Evolutionary conservation across 1,284 basidiomycete genomes (phyloP), one percentile per base, ranked within the genome.

Genomic region (Irpex lacteus): DNA sequence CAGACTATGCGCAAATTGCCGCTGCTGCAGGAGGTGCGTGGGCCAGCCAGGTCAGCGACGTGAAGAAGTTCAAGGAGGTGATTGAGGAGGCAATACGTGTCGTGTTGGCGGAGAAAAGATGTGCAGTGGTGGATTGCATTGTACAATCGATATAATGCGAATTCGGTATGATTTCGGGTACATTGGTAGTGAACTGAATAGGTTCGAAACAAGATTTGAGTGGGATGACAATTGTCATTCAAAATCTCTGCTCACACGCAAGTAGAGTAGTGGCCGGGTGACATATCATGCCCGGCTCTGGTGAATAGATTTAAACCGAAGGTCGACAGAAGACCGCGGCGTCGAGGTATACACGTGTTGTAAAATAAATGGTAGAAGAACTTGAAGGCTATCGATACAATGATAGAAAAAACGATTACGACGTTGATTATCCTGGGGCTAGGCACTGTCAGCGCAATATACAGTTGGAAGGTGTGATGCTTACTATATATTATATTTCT

Each of bases 11-110:
- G 0, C 79, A 81, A 60, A 85, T 89, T 55, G 89, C 89, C 0
- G 82, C 83, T 9, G 88, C 88, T 0, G 82, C 82, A 7, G 87
- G 88, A 0, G 88, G 86, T 74, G 86, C 84, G 2, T 90, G 87
- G 87, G 83, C 82, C 0, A 75, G 75, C 58, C 80, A 81, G 9
- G 76, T 89, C 59, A 76, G 68, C 69, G 65, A 65, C 64, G 67
- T 77, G 40, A 74, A 70, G 3, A 76, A 80, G 26, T 64, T 88
- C 21, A 74, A 78, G 54, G 69, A 70, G 18, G 75, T 76, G 1
- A 77, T 89, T 15, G 69, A 70, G 21, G 83, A 88, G 61, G 88
- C 82, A 1, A 74, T 89, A 7, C 73, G 75, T 5, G 77, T 84
- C 2, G 88, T 91, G 0, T 59, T 83, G n/a, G 75, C 83, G 32